Base-by-base conservation (phyloP, 2,329 filamentous ascomycete genomes). In the Pseudocercospora pini-densiflorae region DNA sequence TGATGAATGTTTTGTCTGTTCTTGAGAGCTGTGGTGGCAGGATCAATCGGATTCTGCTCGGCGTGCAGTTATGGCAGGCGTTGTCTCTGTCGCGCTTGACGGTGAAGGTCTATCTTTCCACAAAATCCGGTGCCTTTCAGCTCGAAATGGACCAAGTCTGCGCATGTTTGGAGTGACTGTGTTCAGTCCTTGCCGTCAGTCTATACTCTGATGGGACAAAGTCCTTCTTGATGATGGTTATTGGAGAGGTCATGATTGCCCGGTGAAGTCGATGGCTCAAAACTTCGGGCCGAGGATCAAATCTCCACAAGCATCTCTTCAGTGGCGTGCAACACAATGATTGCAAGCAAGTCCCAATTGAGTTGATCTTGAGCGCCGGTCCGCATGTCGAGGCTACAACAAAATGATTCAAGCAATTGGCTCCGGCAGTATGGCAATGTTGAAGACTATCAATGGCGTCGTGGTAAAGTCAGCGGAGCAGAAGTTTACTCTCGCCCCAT, bases 401-500 rank as follows among this genome's bases (percentile, higher is more conserved):
- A 23, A 12, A 29, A 31, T 3, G 24, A n/a, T 33, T 16, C 14
- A 27, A 24, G 8, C n/a, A 47, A 79, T 60, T 83, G 81, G 81
- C 74, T 82, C 7, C 70, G 73, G 49, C 76, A 76, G 63, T 82
- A 82, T 64, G 79, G 79, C 61, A 73, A 70, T 54, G 72, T 71
- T 36, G 73, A 73, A 9, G 76, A 76, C 65, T 78, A 82, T 65
- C 64, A 73, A 23, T 83, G 81, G 81, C 75, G 70, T 53, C 67
- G 53, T 58, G 27, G 59, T 3, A 58, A 54, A 16, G 9, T 67
- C 1, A 64, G 72, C 55, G 75, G 73, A 16, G 62, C 62, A 36
- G 65, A 64, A 33, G 65, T 70, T 14, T 80, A 77, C 64, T 72
- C 71, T 19, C 74, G 81, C 8, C 80, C 80, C 0, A 66, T 83